phyloP scores from a whole-genome alignment of 2,329 filamentous ascomycete species.

The Phaeosphaeriaceae sp. region DNA sequence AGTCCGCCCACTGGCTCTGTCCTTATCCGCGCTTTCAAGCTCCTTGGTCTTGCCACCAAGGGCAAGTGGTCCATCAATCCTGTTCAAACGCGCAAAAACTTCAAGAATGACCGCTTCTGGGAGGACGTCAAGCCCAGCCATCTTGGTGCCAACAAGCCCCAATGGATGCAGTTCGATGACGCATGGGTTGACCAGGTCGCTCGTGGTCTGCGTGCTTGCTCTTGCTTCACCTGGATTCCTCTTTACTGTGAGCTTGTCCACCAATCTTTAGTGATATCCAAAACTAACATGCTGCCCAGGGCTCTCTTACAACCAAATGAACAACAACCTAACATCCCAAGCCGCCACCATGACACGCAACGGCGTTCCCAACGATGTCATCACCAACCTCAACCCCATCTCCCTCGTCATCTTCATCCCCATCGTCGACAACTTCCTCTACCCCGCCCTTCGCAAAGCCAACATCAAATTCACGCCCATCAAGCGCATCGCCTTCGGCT shows the following conservation, averaged over 20 bases:
- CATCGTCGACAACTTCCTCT: slow-evolving; percentile 60
- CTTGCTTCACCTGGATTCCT: slow-evolving; percentile 61
- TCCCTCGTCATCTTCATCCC: slow-evolving; percentile 62
- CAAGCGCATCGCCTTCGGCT: slow-evolving; percentile 60
- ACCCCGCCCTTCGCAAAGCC: slow-evolving; percentile 56
- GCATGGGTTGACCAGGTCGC: slow-evolving; percentile 72
- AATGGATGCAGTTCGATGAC: slow-evolving; percentile 84
- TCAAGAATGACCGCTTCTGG: slow-evolving; percentile 67
- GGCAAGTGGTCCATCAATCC: slow-evolving; percentile 68
- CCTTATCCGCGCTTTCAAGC: slow-evolving; percentile 68
- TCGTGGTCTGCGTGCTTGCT: slow-evolving; percentile 48
- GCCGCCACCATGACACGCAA: slow-evolving; percentile 60
- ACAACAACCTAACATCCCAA: slow-evolving; percentile 62
- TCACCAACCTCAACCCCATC: slow-evolving; percentile 62
- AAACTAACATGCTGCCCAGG: slow-evolving; percentile 18
- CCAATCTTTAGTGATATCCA: neutral
- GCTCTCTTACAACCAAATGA: slow-evolving; percentile 61
- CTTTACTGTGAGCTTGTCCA: slow-evolving; percentile 40
- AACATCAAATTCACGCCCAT: slow-evolving; percentile 60
- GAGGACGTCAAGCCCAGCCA: slow-evolving; percentile 71
- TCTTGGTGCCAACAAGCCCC: slow-evolving; percentile 63
- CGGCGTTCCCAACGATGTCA: slow-evolving; percentile 63
- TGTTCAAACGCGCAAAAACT: slow-evolving; percentile 63
- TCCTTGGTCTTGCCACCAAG: slow-evolving; percentile 68
- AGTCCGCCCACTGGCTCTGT: slow-evolving; percentile 75